Evolutionary conservation across 169 alveolate species (phyloP).

Genomic region (Condylostoma magnum): DNA sequence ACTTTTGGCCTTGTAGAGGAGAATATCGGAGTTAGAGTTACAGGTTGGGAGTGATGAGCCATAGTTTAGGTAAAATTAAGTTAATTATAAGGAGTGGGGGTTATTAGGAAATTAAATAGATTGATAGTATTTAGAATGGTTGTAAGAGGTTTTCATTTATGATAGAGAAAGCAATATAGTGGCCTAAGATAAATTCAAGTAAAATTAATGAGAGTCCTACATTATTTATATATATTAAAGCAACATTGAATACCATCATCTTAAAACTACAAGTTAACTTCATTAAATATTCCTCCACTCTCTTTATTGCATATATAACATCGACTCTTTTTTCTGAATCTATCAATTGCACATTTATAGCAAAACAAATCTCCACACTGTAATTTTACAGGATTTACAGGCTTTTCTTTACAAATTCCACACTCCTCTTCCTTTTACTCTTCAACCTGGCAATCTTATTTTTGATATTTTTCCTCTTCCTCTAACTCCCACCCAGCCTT

Average conservation of each 20-base stretch:
- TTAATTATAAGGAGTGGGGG: no score
- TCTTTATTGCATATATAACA: constrained; percentile 17
- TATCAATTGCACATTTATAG: background rate
- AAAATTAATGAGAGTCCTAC: no score
- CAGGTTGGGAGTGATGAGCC: constrained; percentile 76
- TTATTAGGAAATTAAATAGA: no score
- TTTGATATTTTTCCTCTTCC: constrained; percentile 50
- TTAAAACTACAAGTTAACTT: no score
- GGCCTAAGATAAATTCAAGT: no score
- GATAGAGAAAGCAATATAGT: no score
- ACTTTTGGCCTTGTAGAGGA: constrained; percentile 76
- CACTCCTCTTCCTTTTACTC: constrained; percentile 8
- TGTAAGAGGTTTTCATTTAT: no score
- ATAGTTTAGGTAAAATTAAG: background rate
- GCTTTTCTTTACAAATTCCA: constrained; percentile 10
- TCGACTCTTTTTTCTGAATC: background rate
- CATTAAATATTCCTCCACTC: constrained; percentile 26
- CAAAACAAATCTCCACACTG: constrained; percentile 21
- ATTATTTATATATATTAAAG: no score
- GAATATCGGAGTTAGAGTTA: constrained; percentile 83
- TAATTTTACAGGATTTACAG: background rate
- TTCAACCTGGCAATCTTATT: constrained; percentile 14
- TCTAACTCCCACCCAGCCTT: constrained; percentile 75
- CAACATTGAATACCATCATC: no score
- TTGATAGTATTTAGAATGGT: no score